phyloP scores from a whole-genome alignment of 768 basidiomycete species.

The Lactarius vividus region DNA sequence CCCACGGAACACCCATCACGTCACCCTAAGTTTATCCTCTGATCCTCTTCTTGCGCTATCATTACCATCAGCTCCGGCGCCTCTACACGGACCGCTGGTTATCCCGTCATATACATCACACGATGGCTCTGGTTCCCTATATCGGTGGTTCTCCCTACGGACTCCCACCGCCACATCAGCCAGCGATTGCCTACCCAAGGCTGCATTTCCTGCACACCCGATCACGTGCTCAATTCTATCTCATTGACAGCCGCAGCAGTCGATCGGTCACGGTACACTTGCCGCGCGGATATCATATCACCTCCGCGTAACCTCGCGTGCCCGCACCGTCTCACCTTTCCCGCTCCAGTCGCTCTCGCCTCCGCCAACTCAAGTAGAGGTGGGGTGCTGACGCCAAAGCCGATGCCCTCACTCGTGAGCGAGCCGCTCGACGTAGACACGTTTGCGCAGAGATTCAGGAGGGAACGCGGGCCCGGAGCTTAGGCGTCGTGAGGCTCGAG shows the following conservation, averaged over 20 bases:
- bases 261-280: constrained; percentile 60
- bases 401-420: constrained; percentile 53
- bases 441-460: constrained; percentile 3
- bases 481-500: constrained; percentile 66
- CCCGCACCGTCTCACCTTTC: constrained; percentile 60
- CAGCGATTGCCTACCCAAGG: constrained; percentile 49
- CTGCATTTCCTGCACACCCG: constrained; percentile 27
- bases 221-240: constrained; percentile 36
- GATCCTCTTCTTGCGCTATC: constrained; percentile 17
- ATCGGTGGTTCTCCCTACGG: constrained; percentile 32
- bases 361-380: constrained; percentile 10
- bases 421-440: background rate
- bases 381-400: constrained; percentile 58
- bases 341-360: constrained; percentile 37
- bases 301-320: constrained; percentile 52
- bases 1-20: too few relatives aligned
- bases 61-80: constrained; percentile 42
- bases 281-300: constrained; percentile 59
- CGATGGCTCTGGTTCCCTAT: constrained; percentile 32
- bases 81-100: constrained; percentile 30
- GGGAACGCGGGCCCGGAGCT: constrained; percentile 43
- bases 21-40: constrained; percentile 36
- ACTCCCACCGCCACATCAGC: constrained; percentile 41
- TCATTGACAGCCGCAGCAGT: constrained; percentile 39
- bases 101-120: constrained; percentile 31